phyloP scores from a whole-genome alignment of 139 green algal species.

The Coelastrella sp. region DNA sequence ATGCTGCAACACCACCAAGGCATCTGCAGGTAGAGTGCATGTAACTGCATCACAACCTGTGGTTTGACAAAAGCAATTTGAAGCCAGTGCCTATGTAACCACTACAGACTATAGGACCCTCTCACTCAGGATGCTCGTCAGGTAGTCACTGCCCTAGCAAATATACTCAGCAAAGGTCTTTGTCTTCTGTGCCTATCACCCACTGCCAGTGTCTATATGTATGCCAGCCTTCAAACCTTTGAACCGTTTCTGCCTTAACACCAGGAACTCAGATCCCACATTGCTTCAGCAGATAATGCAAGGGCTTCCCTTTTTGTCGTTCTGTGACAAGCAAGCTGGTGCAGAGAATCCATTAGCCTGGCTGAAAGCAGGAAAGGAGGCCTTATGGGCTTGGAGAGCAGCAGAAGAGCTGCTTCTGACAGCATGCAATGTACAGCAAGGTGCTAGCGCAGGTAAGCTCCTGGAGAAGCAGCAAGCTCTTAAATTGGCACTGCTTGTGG shows the following conservation, averaged over 20 bases:
- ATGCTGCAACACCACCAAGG: slow-evolving; percentile 12
- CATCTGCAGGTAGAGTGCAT: neutral
- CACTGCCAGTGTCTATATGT: neutral
- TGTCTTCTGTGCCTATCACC: neutral
- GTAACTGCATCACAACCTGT: neutral
- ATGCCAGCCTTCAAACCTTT: neutral
- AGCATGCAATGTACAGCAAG: neutral
- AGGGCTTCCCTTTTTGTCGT: slow-evolving; percentile 33
- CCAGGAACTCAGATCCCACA: neutral
- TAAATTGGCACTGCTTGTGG: neutral
- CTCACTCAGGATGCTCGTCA: no score
- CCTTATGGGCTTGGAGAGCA: neutral
- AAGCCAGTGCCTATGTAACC: neutral
- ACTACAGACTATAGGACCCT: neutral
- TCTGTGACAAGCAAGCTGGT: slow-evolving; percentile 23
- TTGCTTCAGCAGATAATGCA: slow-evolving; percentile 46
- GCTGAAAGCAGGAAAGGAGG: neutral
- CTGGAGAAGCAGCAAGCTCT: neutral
- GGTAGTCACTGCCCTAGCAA: no score
- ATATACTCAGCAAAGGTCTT: no score
- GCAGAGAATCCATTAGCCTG: neutral
- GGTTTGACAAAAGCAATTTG: neutral
- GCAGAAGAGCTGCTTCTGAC: slow-evolving; percentile 29
- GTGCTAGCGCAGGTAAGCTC: neutral
- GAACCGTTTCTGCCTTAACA: neutral